Evolutionary conservation across 1,284 basidiomycete species (phyloP), one percentile per base, ranked within the genome.

Genomic region (Xanthoconium separans): DNA sequence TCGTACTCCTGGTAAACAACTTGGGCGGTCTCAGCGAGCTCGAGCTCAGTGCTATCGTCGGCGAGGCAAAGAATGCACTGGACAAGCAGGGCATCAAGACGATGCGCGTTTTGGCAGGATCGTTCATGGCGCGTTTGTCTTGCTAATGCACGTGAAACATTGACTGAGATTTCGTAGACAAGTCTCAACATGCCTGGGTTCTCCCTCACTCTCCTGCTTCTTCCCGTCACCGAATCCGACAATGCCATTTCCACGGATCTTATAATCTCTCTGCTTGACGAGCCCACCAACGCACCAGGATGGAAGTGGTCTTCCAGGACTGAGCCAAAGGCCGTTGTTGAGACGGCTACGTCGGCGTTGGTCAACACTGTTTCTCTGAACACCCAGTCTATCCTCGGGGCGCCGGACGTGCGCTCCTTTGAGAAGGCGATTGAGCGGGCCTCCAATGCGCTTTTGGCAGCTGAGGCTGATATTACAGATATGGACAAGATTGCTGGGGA

Each of bases 181-280:
- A 95, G 92, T 51, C 79, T 98, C 58, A 93, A 94, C 73, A 94
- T 97, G 89, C 92, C 94, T 31, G 95, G 95, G 3, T 95, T 97
- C 73, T 95, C 92, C 6, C 75, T 98, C 57, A 93, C 95, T 0
- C 78, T 95, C 12, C 79, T 97, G 13, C 83, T 93, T 29, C 83
- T 97, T 8, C 91, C 93, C 0, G 68, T 72, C 10, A 60, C 71
- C 10, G 39, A 69, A 66, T 36, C 76, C 77, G 43, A 60, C 65
- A 54, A 64, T 42, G 61, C 65, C 3, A 72, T 79, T 46, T 71
- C 77, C 6, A 57, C 73, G 5, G 71, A 77, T n/a, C 62, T 81
- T 15, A 73, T 96, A 55, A 79, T 97, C 30, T 80, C 83, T 15
- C 80, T 91, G 16, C 78, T 98, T 29, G 95, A 97, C 63, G 87